Conservation (phyloP, 2,329 filamentous ascomycete species). For the Alternaria sp. region DNA sequence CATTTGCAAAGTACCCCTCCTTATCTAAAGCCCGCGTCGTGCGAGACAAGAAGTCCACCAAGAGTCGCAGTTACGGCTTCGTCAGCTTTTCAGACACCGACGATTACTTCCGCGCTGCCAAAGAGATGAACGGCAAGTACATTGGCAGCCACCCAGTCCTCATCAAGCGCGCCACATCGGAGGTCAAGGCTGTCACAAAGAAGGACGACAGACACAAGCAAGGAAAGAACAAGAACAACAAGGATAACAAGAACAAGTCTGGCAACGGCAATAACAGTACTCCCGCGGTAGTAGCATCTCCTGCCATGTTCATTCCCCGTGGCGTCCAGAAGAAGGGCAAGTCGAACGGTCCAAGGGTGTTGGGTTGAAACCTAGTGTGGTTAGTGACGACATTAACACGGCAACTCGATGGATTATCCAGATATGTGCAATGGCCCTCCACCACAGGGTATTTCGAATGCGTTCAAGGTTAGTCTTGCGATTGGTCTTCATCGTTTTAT, state of each 20-base stretch:
- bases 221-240: conserved; percentile 61
- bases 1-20: conserved; percentile 86
- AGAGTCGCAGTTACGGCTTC: conserved; percentile 96
- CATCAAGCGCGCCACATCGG: conserved; percentile 86
- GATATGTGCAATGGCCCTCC: neutral
- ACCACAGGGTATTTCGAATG: neutral
- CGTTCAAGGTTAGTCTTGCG: conserved; percentile 6
- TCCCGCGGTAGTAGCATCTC: conserved; percentile 22
- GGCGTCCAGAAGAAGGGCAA: conserved; percentile 47
- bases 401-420: neutral
- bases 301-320: conserved; percentile 36
- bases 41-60: conserved; percentile 93
- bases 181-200: conserved; percentile 80
- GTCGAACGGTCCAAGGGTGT: conserved; percentile 33
- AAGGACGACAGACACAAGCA: conserved; percentile 52
- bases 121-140: conserved; percentile 99
- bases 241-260: conserved; percentile 43
- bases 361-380: conserved; percentile 31
- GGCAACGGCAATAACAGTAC: conserved; percentile 17
- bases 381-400: neutral
- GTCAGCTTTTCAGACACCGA: conserved; percentile 95
- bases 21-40: conserved; percentile 93
- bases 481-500: neutral
- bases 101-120: conserved; percentile 94
- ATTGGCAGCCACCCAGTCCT: conserved; percentile 95